These are phyloP conservation scores for Yarrowia deformans DNA, from an alignment of 805 yeast species.

Conservation along the genomic window DNA sequence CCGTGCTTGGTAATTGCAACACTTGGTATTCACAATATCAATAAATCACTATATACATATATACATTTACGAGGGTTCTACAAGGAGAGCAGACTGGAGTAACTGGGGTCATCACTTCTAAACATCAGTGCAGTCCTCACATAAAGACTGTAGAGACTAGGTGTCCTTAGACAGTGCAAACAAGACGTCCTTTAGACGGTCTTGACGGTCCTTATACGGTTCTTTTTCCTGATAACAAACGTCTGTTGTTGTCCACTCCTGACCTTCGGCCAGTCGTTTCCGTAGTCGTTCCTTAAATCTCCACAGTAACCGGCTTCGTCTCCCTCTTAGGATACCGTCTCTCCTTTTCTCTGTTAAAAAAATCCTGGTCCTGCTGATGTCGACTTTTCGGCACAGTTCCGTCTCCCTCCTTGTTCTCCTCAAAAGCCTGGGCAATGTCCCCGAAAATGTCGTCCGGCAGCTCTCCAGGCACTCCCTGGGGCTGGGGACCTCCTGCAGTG, in stretches of 20 bases:
- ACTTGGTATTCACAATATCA: background rate
- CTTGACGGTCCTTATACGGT: too few relatives aligned
- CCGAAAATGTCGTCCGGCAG: slow-evolving; percentile 32
- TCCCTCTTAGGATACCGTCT: slow-evolving; percentile 31
- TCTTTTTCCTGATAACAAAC: too few relatives aligned
- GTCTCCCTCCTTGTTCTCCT: background rate
- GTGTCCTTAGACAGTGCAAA: background rate
- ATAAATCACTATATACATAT: slow-evolving; percentile 38
- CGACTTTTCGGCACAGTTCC: slow-evolving; percentile 2
- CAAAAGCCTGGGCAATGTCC: slow-evolving; percentile 29
- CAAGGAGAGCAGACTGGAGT: too few relatives aligned
- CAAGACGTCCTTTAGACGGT: too few relatives aligned
- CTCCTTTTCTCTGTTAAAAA: slow-evolving; percentile 23
- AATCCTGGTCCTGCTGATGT: slow-evolving; percentile 32
- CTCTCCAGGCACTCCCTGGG: slow-evolving; percentile 28
- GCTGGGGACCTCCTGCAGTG: slow-evolving; percentile 18
- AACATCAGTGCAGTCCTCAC: too few relatives aligned
- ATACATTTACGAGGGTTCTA: slow-evolving; percentile 2
- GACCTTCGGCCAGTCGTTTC: too few relatives aligned
- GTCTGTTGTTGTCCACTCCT: too few relatives aligned
- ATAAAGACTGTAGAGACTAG: too few relatives aligned
- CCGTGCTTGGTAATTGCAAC: too few relatives aligned
- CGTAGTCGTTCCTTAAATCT: background rate
- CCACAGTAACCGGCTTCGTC: slow-evolving; percentile 14
- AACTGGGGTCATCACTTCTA: too few relatives aligned